Conservation (phyloP, 2,329 filamentous ascomycete species). For the Sclerotinia nivalis region DNA sequence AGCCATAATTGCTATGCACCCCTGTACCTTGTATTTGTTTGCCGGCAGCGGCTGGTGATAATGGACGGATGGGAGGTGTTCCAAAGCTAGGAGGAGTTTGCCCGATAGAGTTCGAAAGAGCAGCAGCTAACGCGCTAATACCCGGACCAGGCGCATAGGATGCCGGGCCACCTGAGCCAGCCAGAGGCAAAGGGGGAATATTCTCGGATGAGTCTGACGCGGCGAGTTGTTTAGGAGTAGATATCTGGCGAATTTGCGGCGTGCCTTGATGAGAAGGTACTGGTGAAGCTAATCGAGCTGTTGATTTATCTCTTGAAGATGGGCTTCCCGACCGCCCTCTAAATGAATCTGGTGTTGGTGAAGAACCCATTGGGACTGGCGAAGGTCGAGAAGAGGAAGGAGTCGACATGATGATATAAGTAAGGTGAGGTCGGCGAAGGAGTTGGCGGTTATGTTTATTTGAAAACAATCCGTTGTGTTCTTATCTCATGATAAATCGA, state of each 20-base stretch:
- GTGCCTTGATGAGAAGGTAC: conserved; percentile 50
- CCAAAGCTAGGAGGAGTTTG: conserved; percentile 70
- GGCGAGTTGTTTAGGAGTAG: conserved; percentile 47
- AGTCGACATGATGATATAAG: conserved; percentile 39
- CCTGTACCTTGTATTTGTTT: conserved; percentile 42
- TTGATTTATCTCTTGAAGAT: conserved; percentile 54
- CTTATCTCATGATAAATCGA: conserved; percentile 26
- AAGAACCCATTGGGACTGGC: conserved; percentile 49
- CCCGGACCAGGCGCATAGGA: conserved; percentile 72
- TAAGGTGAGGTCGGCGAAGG: conserved; percentile 14
- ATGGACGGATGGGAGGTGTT: conserved; percentile 58
- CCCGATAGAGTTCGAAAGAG: conserved; percentile 74
- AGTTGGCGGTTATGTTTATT: conserved; percentile 1
- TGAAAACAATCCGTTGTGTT: background rate
- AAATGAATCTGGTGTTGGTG: conserved; percentile 40
- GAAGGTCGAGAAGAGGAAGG: conserved; percentile 43
- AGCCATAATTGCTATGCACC: conserved; percentile 78
- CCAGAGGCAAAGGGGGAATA: conserved; percentile 60
- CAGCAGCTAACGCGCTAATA: conserved; percentile 83
- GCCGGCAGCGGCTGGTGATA: conserved; percentile 57
- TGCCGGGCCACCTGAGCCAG: conserved; percentile 50
- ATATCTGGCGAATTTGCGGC: conserved; percentile 52
- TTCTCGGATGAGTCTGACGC: conserved; percentile 44
- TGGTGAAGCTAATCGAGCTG: conserved; percentile 61
- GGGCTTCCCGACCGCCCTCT: conserved; percentile 43